phyloP scores from a whole-genome alignment of 192 early-diverging fungal genomes.

The Gaertneriomyces semiglobifer region DNA sequence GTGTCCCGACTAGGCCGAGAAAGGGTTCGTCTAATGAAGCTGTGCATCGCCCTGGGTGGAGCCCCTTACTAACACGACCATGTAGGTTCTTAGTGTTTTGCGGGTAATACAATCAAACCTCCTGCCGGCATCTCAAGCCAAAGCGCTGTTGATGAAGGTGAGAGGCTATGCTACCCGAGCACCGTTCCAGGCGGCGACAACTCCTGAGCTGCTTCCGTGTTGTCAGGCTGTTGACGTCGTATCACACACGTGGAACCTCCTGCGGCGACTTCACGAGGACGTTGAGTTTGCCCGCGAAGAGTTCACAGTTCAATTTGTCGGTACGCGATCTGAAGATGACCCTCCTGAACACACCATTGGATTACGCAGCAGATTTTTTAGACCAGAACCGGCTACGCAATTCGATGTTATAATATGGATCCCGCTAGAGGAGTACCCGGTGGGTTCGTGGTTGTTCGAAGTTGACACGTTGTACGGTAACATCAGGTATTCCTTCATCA shows the following conservation, averaged over 20 bases:
- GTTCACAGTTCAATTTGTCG: not conserved
- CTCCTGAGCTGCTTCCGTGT: not conserved
- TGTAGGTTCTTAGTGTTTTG: not conserved
- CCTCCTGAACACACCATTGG: not conserved
- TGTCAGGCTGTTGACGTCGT: slow-evolving; percentile 10
- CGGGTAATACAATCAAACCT: not conserved
- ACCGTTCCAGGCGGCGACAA: not conserved
- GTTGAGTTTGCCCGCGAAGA: slow-evolving; percentile 19
- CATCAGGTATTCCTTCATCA: not conserved
- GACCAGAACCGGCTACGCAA: not conserved
- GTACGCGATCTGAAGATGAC: not conserved
- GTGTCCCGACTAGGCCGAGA: not conserved
- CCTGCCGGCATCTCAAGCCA: not conserved
- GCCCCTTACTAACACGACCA: not conserved
- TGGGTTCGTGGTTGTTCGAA: not conserved
- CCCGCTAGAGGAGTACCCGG: slow-evolving; percentile 1
- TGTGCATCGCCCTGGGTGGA: not conserved
- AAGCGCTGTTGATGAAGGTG: not conserved
- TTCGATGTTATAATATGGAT: slow-evolving; percentile 1
- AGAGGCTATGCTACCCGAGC: not conserved
- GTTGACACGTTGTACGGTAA: not conserved
- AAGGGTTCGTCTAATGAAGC: not conserved
- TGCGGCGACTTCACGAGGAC: slow-evolving; percentile 12
- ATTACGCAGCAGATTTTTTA: not conserved
- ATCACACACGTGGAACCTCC: slow-evolving; percentile 18